Base-by-base conservation (phyloP, 345 rosid species). In the Populus pruinosa region DNA sequence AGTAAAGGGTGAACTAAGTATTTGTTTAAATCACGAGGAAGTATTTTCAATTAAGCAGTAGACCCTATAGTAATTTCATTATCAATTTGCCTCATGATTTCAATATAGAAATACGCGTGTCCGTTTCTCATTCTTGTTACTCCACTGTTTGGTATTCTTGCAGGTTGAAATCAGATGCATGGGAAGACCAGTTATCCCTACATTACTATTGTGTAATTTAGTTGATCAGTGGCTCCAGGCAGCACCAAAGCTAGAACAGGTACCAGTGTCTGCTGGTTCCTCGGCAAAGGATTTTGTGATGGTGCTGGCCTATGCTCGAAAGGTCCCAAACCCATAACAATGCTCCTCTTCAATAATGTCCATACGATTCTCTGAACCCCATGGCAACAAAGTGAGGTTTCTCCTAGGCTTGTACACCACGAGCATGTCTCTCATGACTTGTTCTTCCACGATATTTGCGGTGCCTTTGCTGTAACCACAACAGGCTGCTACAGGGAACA, bases 81-180 rank as follows among this genome's bases (percentile, higher is more conserved):
- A 13, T 39, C 38, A 4, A 14, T 31, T 31, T 29, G 27, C 27
- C 41, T 36, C 27, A 13, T 2, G 1, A 9, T 23, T 59, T 20
- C 31, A 39, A 49, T 33, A 44, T 55, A 55, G 25, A 55, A 8
- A 55, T 4, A 21, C 2, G 31, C 5, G 36, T 8, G 39, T 43
- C 49, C 49, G 23, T 41, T 73, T 67, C 31, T 67, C n/a, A 21
- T 64, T 21, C 64, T 11, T 68, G 76, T 35, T 21, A 31, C 36
- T 69, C 3, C 11, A 50, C 1, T 27, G 18, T 49, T 14, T 10
- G 66, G n/a, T 44, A 39, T 71, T 36, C 39, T 71, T 53, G 72
- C 72, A 82, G 84, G 75, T 82, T 69, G 81, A 82, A 81, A 82
- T 82, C 59, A 78, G 71, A 70, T 82, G 84, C 27, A 73, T 82